Evolutionary conservation across 495 filamentous ascomycete species (phyloP).

Genomic region (Trichodelitschia bisporula): DNA sequence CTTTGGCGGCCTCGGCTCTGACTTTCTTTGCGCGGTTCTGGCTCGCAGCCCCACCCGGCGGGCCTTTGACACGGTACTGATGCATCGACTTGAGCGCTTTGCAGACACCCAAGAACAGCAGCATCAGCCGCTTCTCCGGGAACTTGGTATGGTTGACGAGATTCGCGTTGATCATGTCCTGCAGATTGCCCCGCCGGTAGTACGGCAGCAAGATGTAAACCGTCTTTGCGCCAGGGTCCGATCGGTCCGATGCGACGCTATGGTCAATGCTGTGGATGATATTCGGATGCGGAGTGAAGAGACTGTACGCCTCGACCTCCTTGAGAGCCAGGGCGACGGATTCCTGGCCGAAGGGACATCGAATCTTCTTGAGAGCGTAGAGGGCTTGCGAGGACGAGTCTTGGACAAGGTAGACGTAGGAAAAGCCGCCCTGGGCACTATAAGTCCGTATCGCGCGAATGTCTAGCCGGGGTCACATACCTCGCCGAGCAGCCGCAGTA

Average conservation of each 20-base stretch:
- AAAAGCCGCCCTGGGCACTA: constrained; percentile 57
- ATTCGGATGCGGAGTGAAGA: constrained; percentile 57
- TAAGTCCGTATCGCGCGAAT: background rate
- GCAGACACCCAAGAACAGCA: constrained; percentile 77
- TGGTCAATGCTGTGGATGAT: constrained; percentile 88
- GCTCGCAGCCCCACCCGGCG: constrained; percentile 24
- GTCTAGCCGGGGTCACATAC: constrained; percentile 17
- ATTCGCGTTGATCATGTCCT: constrained; percentile 97
- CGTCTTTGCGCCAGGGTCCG: constrained; percentile 51
- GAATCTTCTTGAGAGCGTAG: constrained; percentile 93
- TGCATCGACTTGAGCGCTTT: constrained; percentile 75
- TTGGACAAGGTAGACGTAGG: constrained; percentile 95
- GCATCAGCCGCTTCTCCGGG: constrained; percentile 71
- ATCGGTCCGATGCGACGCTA: constrained; percentile 35
- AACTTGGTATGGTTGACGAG: constrained; percentile 89
- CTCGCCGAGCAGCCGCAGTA: constrained; percentile 77
- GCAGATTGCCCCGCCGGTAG: constrained; percentile 79
- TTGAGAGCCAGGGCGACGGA: constrained; percentile 82
- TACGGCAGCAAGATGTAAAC: constrained; percentile 93
- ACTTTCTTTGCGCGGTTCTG: constrained; percentile 32
- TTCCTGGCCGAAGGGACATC: constrained; percentile 91
- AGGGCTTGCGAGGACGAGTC: constrained; percentile 56
- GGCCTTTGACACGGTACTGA: constrained; percentile 45
- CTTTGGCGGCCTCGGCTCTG: constrained; percentile 30
- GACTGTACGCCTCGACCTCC: constrained; percentile 87